Evolutionary conservation across 352 stramenopile species (phyloP).

Genomic region (Phytophthora tubulina): DNA sequence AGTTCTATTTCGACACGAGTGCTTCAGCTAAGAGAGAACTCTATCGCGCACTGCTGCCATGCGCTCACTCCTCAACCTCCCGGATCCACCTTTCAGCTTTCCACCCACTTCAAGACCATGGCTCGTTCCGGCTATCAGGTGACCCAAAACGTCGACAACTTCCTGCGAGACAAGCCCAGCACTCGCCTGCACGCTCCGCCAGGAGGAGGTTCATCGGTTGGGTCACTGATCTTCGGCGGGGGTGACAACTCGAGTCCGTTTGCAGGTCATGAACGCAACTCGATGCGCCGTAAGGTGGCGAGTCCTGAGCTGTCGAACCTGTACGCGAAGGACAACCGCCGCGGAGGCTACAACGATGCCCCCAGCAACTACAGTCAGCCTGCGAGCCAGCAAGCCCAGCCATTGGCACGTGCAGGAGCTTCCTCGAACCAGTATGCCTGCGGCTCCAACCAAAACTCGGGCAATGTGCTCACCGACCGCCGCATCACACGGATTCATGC

Average conservation of each 20-base stretch:
- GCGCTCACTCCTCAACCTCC: conserved; percentile 47
- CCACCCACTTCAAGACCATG: conserved; percentile 43
- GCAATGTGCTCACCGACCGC: conserved; percentile 91
- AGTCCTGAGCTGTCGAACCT: conserved; percentile 58
- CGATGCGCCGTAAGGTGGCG: conserved; percentile 57
- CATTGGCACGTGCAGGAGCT: conserved; percentile 11
- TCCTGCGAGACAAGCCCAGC: conserved; percentile 78
- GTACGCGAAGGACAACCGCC: conserved; percentile 55
- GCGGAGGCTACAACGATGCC: conserved; percentile 30
- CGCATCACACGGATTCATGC: conserved; percentile 92
- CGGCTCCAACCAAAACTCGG: conserved; percentile 88
- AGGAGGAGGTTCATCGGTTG: conserved; percentile 74
- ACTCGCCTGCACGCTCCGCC: conserved; percentile 78
- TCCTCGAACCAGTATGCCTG: conserved; percentile 90
- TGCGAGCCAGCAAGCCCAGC: conserved; percentile 42
- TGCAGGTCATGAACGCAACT: conserved; percentile 58
- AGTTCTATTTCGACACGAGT: conserved; percentile 36
- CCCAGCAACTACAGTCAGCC: conserved; percentile 39
- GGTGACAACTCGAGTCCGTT: conserved; percentile 61
- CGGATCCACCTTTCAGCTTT: conserved; percentile 16
- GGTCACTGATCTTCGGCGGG: conserved; percentile 82
- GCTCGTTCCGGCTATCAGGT: conserved; percentile 65
- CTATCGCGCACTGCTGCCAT: neutral
- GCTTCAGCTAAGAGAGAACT: conserved; percentile 20
- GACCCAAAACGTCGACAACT: conserved; percentile 87